phyloP scores from a whole-genome alignment of 2,329 filamentous ascomycete genomes.

The Diaporthe vexans region DNA sequence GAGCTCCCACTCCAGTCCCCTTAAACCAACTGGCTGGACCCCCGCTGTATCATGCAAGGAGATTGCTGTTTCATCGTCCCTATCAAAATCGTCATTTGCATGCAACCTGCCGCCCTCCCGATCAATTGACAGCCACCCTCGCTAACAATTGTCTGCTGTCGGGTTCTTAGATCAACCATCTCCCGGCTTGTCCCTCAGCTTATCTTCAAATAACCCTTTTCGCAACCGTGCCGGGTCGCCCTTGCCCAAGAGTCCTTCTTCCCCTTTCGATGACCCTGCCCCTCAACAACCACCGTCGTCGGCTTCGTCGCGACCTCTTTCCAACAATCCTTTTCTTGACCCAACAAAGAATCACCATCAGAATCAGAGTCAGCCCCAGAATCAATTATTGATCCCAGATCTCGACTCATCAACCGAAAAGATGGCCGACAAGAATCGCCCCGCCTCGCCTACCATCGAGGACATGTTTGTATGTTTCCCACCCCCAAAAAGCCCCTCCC shows the following conservation, averaged over 20 bases:
- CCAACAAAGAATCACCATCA: constrained; percentile 54
- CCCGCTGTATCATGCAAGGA: constrained; percentile 60
- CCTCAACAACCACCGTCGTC: constrained; percentile 46
- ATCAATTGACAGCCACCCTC: constrained; percentile 44
- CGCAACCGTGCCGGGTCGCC: constrained; percentile 80
- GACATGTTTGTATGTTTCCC: constrained; percentile 77
- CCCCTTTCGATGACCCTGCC: constrained; percentile 72
- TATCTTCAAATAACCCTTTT: constrained; percentile 87
- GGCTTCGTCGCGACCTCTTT: constrained; percentile 66
- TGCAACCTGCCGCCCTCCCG: constrained; percentile 52
- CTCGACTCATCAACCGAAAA: constrained; percentile 45
- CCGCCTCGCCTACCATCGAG: constrained; percentile 69
- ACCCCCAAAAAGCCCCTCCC: neutral
- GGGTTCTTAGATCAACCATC: constrained; percentile 60
- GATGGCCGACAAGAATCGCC: constrained; percentile 64
- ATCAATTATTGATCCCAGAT: constrained; percentile 48
- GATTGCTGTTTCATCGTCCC: constrained; percentile 62
- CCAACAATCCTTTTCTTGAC: constrained; percentile 83
- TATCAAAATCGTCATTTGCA: constrained; percentile 58
- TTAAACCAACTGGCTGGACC: constrained; percentile 50
- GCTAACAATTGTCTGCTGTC: constrained; percentile 45
- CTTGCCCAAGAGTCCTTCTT: constrained; percentile 59
- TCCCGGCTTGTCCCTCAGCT: constrained; percentile 72
- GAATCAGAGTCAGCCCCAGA: constrained; percentile 46
- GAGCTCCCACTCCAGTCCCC: constrained; percentile 51